Conservation (phyloP, 176 grass and related monocot genomes). For the Oropetium thomaeum region DNA sequence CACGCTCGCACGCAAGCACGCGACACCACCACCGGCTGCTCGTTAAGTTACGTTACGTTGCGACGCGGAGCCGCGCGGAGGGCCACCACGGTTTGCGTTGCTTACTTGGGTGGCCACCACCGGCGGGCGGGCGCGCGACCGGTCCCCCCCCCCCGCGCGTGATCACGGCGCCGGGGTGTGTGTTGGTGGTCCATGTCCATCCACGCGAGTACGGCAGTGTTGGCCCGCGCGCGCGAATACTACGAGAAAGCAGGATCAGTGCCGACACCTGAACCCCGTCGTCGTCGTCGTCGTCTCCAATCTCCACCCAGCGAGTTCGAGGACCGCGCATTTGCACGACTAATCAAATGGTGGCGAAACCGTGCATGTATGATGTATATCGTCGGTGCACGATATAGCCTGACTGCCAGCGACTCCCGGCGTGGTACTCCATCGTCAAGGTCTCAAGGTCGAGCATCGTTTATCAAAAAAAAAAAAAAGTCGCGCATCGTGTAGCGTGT, state of each 20-base stretch:
- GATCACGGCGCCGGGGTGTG: background rate
- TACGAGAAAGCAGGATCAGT: background rate
- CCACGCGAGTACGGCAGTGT: background rate
- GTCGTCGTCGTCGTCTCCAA: no score
- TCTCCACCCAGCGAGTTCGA: background rate
- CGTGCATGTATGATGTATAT: no score
- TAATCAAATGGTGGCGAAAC: no score
- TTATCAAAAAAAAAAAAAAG: background rate
- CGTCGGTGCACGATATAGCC: no score
- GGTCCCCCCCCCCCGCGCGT: background rate
- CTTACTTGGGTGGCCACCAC: constrained; percentile 14
- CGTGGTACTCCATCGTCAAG: background rate
- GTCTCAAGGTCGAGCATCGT: background rate
- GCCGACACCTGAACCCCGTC: background rate
- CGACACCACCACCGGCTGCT: no score
- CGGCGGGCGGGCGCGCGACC: no score
- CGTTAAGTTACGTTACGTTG: no score
- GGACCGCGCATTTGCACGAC: no score
- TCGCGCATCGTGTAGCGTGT: background rate
- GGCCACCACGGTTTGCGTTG: background rate
- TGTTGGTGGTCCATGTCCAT: background rate
- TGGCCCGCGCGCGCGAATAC: background rate
- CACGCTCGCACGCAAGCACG: no score
- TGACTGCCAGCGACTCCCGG: no score
- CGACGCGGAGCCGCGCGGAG: background rate